Percentiles rank a stretch among this genome's conserved stretches.
These are phyloP conservation scores for Venturia nashicola DNA, from an alignment of 2,329 filamentous ascomycete genomes.

Conservation along the genomic window DNA sequence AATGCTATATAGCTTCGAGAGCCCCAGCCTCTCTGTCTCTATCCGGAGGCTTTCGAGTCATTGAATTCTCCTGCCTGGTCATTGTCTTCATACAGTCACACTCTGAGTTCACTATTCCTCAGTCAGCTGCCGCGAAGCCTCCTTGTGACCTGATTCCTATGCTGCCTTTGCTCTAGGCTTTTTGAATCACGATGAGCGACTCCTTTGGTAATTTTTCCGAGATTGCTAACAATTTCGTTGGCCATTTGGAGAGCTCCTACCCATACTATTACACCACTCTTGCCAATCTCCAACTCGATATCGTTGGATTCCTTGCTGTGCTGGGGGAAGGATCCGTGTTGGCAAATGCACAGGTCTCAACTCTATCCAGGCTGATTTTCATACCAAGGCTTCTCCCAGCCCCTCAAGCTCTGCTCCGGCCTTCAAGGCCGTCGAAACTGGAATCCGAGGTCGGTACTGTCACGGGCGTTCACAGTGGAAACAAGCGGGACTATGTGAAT, in stretches of 20 bases:
- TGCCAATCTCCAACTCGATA: slow-evolving; percentile 37
- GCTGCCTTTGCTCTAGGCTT: neutral
- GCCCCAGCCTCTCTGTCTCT: neutral
- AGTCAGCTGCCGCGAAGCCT: neutral
- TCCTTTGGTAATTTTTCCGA: neutral
- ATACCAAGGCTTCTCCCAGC: slow-evolving; percentile 38
- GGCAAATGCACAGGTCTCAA: slow-evolving; percentile 39
- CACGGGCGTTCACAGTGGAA: slow-evolving; percentile 35
- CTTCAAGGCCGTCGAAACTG: slow-evolving; percentile 30
- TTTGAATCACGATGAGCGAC: neutral
- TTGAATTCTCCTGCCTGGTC: neutral
- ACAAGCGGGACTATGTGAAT: slow-evolving; percentile 32
- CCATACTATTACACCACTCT: slow-evolving; percentile 13
- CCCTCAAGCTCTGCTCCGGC: slow-evolving; percentile 36
- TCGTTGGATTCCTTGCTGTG: slow-evolving; percentile 42
- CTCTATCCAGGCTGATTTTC: slow-evolving; percentile 36
- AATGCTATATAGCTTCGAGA: neutral
- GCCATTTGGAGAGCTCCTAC: neutral
- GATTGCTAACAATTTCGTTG: neutral
- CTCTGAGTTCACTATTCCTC: neutral
- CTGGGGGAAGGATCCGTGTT: slow-evolving; percentile 38
- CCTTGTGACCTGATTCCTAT: neutral
- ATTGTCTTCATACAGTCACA: neutral
- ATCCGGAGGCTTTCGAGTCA: neutral
- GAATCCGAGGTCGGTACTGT: slow-evolving; percentile 28